These are phyloP conservation scores for Bonia amplexicaulis DNA, from an alignment of 176 grass and related monocot species.

Conservation along the genomic window DNA sequence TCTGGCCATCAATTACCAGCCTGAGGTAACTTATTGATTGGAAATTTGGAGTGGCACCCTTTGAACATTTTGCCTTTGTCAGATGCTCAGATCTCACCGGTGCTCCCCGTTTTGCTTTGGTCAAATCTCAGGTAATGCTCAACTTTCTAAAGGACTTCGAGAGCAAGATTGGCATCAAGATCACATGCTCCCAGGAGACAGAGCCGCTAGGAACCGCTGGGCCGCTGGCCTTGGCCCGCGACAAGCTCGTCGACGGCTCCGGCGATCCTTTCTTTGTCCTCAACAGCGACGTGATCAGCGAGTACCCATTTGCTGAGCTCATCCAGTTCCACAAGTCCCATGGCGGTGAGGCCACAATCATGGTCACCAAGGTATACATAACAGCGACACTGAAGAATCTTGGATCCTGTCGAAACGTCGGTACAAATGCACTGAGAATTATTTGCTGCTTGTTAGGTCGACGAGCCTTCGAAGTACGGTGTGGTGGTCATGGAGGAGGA, in stretches of 20 bases:
- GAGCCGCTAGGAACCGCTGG: conserved; percentile 80
- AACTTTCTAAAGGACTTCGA: conserved; percentile 90
- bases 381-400: neutral
- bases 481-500: conserved; percentile 76
- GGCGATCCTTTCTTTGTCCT: conserved; percentile 86
- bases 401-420: neutral
- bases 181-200: conserved; percentile 84
- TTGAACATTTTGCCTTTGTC: conserved; percentile 8
- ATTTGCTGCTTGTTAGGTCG: conserved; percentile 34
- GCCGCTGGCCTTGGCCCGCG: conserved; percentile 61
- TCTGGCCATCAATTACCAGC: conserved; percentile 89
- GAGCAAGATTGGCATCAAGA: conserved; percentile 77
- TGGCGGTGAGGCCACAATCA: conserved; percentile 76
- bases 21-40: conserved; percentile 51
- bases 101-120: neutral
- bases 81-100: conserved; percentile 24
- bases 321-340: conserved; percentile 78
- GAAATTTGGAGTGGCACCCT: neutral
- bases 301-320: conserved; percentile 77
- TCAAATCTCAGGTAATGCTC: conserved; percentile 60
- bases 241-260: conserved; percentile 61
- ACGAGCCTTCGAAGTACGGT: conserved; percentile 89
- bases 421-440: neutral
- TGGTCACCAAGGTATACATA: conserved; percentile 70
- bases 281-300: conserved; percentile 87